Evolutionary conservation across 2,329 filamentous ascomycete genomes (phyloP), one percentile per base, ranked within the genome.

Genomic region (Cercospora sesami): DNA sequence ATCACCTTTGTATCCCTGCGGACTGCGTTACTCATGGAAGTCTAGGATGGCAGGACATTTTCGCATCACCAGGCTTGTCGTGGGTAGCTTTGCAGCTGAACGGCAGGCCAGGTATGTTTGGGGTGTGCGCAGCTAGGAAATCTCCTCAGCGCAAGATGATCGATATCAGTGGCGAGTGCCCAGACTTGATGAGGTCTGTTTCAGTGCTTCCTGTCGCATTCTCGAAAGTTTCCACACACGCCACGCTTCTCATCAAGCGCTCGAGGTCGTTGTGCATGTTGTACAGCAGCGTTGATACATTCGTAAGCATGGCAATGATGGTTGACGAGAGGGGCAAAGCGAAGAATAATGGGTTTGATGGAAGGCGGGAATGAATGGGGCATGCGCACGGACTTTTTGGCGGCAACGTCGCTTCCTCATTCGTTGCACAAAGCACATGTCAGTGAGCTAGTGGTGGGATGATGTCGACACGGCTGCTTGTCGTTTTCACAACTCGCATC

Each of bases 381-480:
- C n/a, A 18, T 14, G 12, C 14, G 48, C 48, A 55, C 48, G 39
- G 23, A 12, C 33, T 48, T 62, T 62, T 51, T 62, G n/a, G 39
- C 60, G 60, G 36, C 39, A 51, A n/a, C 5, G 23, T 39, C 60
- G 60, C 60, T 31, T 30, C 60, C 16, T n/a, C 28, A 26, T 30
- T 28, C 33, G 60, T 62, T 62, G 10, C 60, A 62, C 42, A 33
- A 48, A 26, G 28, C 60, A 26, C 48, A 62, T 48, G 39, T 48
- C 60, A 62, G 61, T 55, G 23, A 39, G 60, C 33, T 48, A 16
- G 39, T 28, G 48, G 48, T 30, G 48, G 48, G 48, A 55, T 30
- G 48, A 55, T 55, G 48, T 55, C 48, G 48, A 55, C 48, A 55
- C 48, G 48, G 23, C 23, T 55, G 7, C 48, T 53, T 8, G 12